Percentiles rank a stretch among this genome's conserved stretches.
Conservation (phyloP, 768 basidiomycete genomes). For the Leccinum disarticulatum region DNA sequence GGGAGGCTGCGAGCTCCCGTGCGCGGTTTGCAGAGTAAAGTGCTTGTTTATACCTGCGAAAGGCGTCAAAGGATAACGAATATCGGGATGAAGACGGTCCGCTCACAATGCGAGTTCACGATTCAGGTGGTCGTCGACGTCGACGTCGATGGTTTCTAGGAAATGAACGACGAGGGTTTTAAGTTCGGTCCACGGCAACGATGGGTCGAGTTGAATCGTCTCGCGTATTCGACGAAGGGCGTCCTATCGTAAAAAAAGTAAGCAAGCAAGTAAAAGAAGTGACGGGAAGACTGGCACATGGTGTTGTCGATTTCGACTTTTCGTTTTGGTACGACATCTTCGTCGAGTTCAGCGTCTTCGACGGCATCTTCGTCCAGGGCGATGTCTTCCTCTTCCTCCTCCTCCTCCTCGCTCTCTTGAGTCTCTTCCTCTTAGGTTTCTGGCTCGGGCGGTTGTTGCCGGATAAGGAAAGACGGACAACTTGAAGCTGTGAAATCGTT, state of each 20-base stretch:
- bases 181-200: conserved; percentile 83
- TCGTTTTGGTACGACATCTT: conserved; percentile 78
- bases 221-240: conserved; percentile 82
- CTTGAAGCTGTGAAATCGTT: conserved; percentile 18
- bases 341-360: conserved; percentile 62
- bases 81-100: neutral
- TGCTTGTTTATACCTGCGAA: conserved; percentile 89
- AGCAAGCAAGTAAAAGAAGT: neutral
- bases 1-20: conserved; percentile 71
- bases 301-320: conserved; percentile 73
- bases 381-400: conserved; percentile 38
- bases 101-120: conserved; percentile 94
- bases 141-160: conserved; percentile 70
- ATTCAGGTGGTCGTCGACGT: conserved; percentile 85
- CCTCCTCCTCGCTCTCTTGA: conserved; percentile 35
- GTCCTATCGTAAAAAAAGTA: conserved; percentile 42
- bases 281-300: conserved; percentile 43
- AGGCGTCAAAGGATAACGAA: neutral
- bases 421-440: conserved; percentile 24
- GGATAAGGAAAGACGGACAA: neutral
- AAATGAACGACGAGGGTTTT: conserved; percentile 73
- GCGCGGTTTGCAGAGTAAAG: conserved; percentile 80
- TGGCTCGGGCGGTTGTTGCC: conserved; percentile 1
- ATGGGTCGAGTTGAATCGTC: conserved; percentile 69
- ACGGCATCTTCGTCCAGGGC: conserved; percentile 78